Evolutionary conservation across 2,329 filamentous ascomycete genomes (phyloP), one percentile per base, ranked within the genome.

Genomic region (Phyllosticta citriasiana): DNA sequence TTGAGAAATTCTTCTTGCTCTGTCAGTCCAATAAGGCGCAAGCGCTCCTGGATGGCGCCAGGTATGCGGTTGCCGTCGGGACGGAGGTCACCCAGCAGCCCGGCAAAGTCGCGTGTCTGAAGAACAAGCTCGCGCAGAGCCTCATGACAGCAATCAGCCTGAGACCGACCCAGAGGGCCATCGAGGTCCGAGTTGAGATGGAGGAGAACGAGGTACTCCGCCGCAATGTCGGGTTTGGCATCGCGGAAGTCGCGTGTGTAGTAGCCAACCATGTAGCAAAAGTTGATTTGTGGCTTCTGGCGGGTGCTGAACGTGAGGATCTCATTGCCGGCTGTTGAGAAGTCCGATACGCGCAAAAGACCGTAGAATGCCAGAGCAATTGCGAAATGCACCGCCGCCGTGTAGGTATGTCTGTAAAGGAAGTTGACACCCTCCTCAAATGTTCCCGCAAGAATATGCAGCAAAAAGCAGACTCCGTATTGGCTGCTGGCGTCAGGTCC

Each of bases 191-290:
- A 84, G 71, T 97, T 97, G 61, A 99, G 84, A 73, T 91, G 96
- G 69, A 99, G 92, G 62, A 99, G 78, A 5, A 87, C 84, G 55
- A 99, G 84, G 73, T 99, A 99, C 73, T 99, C 94, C 19, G 96
- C 89, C 2, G 95, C 94, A 35, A 91, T 89, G 62, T 89, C 88
- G 6, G 91, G 88, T 69, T 95, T 87, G 22, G 91, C 92, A 30
- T 91, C 90, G 58, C 94, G 88, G 83, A 99, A 99, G 74, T 97
- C 92, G 59, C 88, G 85, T 4, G 95, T 99, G 78, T 99, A 99
- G 73, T 94, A 91, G 51, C 93, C 95, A 64, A 97, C 81, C 80
- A 97, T 89, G 63, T 89, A 88, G 53, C 90, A 92, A 76, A 97
- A 97, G 79, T 94, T 96, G 75, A 99, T 87, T 72, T 97, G 91